These are phyloP conservation scores for Wallacemonas rigidus DNA, from an alignment of 208 protist genomes.

Conservation along the genomic window DNA sequence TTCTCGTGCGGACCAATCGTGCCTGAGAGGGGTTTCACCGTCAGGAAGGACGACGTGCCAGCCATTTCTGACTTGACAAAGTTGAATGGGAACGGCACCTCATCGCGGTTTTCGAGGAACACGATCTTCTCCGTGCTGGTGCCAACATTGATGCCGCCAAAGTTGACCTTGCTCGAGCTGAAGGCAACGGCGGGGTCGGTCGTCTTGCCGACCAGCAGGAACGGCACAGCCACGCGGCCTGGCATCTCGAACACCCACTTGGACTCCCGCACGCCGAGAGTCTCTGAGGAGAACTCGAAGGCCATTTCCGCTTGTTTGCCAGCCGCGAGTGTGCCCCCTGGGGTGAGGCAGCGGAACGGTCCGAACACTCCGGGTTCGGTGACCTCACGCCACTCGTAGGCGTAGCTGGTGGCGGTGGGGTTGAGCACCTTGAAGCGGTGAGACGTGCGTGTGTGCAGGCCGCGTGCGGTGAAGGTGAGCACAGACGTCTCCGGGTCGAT, in stretches of 20 bases:
- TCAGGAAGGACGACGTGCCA: constrained; percentile 52
- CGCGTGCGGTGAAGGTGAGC: constrained; percentile 92
- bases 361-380: constrained; percentile 28
- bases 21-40: constrained; percentile 80
- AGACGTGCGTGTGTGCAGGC: constrained; percentile 89
- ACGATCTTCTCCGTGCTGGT: constrained; percentile 70
- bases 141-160: constrained; percentile 91
- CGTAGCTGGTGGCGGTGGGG: constrained; percentile 90
- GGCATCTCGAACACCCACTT: constrained; percentile 93
- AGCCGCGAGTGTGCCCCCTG: constrained; percentile 65
- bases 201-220: constrained; percentile 94
- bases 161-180: constrained; percentile 88
- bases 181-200: constrained; percentile 94
- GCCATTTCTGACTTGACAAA: constrained; percentile 82
- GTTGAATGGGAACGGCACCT: constrained; percentile 91
- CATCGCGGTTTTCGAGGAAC: constrained; percentile 93
- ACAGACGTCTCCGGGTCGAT: constrained; percentile 60
- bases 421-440: constrained; percentile 95
- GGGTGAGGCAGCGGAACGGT: constrained; percentile 92
- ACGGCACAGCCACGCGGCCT: constrained; percentile 84
- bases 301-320: constrained; percentile 95
- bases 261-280: constrained; percentile 81
- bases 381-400: constrained; percentile 93
- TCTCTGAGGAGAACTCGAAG: constrained; percentile 95
- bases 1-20: constrained; percentile 71